phyloP scores from a whole-genome alignment of 257 asterid genomes.

The Solanum pinnatisectum region DNA sequence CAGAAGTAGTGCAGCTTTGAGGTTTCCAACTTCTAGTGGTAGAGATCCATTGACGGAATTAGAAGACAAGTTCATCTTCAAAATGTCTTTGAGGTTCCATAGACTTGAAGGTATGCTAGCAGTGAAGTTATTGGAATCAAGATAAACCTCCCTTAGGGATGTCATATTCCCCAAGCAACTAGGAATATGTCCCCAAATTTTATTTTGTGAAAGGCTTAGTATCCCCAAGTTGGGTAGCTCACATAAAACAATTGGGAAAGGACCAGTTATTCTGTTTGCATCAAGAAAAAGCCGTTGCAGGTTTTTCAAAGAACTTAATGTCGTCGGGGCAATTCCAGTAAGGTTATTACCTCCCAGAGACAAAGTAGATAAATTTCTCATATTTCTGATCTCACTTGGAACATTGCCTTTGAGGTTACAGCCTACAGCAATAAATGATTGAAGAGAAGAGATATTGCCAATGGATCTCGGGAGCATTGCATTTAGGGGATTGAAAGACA shows the following conservation, averaged over 20 bases:
- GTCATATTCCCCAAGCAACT: slow-evolving; percentile 11
- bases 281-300: slow-evolving; percentile 4
- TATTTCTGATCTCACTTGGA: slow-evolving; percentile 10
- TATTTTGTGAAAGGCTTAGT: slow-evolving; percentile 5
- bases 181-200: slow-evolving; percentile 14
- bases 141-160: slow-evolving; percentile 8
- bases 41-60: background rate
- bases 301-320: background rate
- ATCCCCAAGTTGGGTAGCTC: background rate
- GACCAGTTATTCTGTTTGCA: slow-evolving; percentile 5
- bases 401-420: background rate
- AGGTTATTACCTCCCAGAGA: slow-evolving; percentile 3
- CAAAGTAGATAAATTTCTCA: slow-evolving; percentile 6
- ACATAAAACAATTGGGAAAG: slow-evolving; percentile 9
- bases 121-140: background rate
- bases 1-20: background rate
- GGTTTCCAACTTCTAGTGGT: background rate
- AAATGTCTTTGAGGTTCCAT: background rate
- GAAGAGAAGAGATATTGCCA: background rate
- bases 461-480: background rate
- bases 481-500: background rate
- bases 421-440: background rate
- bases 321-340: slow-evolving; percentile 7
- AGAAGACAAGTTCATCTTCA: background rate
- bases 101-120: background rate